A percentile compares a stretch with the other conserved stretches of the same genome.
phyloP scores from a whole-genome alignment of 2,329 filamentous ascomycete species.

The Colletotrichum salicis region DNA sequence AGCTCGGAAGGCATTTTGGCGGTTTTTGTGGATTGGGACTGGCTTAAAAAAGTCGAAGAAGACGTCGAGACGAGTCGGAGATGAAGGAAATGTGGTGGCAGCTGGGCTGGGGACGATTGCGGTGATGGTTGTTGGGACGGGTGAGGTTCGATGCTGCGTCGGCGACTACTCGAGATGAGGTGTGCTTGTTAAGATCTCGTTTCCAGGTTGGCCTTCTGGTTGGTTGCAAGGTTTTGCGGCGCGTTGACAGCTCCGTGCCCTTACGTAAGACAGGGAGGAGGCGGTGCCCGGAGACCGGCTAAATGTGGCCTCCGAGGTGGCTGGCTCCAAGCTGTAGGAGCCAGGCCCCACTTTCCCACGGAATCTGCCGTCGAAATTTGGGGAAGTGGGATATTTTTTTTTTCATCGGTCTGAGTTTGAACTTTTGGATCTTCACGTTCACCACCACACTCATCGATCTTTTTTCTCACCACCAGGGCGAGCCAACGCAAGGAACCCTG shows the following conservation, averaged over 20 bases:
- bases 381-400: conserved; percentile 37
- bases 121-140: conserved; percentile 22
- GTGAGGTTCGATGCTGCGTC: conserved; percentile 35
- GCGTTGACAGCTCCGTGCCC: conserved; percentile 40
- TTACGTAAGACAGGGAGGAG: conserved; percentile 33
- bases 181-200: conserved; percentile 49
- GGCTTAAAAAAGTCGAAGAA: conserved; percentile 32
- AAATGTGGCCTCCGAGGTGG: conserved; percentile 5
- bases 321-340: background rate
- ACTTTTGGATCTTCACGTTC: conserved; percentile 18
- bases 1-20: conserved; percentile 80
- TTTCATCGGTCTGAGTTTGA: conserved; percentile 16
- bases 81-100: conserved; percentile 31
- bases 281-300: conserved; percentile 14
- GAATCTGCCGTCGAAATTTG: conserved; percentile 25
- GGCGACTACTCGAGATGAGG: conserved; percentile 34
- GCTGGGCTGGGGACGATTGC: conserved; percentile 31
- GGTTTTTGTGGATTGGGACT: conserved; percentile 41
- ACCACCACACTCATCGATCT: conserved; percentile 17
- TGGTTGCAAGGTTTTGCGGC: conserved; percentile 56
- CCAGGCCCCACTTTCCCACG: conserved; percentile 9
- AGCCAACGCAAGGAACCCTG: conserved; percentile 73
- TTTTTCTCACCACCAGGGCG: conserved; percentile 55
- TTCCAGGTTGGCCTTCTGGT: conserved; percentile 50
- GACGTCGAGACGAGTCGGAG: conserved; percentile 15